A percentile compares a stretch with the other conserved stretches of the same genome.
Evolutionary conservation across 176 grass and related monocot genomes (phyloP).

Genomic region (Carex pumila): DNA sequence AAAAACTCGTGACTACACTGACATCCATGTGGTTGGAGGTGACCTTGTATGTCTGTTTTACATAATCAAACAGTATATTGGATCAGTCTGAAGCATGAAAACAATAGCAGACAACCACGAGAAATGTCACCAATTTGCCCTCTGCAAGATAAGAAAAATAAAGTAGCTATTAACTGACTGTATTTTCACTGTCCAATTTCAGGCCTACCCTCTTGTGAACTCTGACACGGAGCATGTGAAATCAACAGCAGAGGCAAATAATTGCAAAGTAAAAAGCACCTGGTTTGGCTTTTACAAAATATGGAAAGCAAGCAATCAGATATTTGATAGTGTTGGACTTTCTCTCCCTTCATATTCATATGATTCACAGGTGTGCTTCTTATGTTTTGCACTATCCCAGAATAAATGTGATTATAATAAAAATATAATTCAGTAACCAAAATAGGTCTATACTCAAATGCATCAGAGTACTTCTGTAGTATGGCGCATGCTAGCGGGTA

Average conservation of each 20-base stretch:
- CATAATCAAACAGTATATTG: constrained; percentile 6
- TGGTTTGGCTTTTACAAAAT: constrained; percentile 98
- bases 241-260: constrained; percentile 74
- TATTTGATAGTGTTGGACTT: constrained; percentile 65
- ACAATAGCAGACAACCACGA: neutral
- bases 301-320: constrained; percentile 63
- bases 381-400: neutral
- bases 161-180: neutral
- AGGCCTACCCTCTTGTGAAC: constrained; percentile 56
- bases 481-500: neutral
- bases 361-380: constrained; percentile 50
- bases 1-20: constrained; percentile 87
- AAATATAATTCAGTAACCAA: constrained; percentile 14
- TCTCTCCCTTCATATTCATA: constrained; percentile 71
- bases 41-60: constrained; percentile 57
- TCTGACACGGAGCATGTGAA: constrained; percentile 37
- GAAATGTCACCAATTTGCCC: neutral
- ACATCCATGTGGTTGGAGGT: constrained; percentile 63
- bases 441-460: constrained; percentile 1
- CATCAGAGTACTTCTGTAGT: neutral
- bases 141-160: neutral
- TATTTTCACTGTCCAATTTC: constrained; percentile 27
- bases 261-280: constrained; percentile 73
- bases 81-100: constrained; percentile 10
- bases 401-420: constrained; percentile 4